Evolutionary conservation across 2,329 filamentous ascomycete species (phyloP).

Genomic region (Xylariales sp.): DNA sequence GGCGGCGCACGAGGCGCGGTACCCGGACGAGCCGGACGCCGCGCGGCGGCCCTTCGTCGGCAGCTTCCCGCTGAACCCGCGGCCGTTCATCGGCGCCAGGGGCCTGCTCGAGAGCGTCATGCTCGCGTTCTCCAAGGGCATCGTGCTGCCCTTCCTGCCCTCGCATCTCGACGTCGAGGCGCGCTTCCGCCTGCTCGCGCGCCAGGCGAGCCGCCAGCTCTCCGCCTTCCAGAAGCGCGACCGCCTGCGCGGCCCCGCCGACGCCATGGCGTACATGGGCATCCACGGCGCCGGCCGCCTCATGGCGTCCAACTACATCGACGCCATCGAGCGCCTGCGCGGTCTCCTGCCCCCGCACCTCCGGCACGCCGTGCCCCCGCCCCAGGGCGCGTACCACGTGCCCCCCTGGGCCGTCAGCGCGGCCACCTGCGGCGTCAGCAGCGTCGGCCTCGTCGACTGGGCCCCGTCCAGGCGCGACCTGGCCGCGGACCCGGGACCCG

Average conservation of each 20-base stretch:
- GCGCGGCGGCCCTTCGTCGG: constrained; percentile 32
- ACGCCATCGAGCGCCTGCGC: constrained; percentile 35
- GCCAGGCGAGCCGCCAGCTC: constrained; percentile 36
- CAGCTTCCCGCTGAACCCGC: constrained; percentile 37
- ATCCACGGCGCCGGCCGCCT: constrained; percentile 32
- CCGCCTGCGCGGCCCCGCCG: background rate
- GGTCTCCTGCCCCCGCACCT: constrained; percentile 22
- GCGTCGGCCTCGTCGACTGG: constrained; percentile 35
- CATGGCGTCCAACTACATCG: constrained; percentile 39
- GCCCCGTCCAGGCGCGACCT: constrained; percentile 25
- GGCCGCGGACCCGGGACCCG: constrained; percentile 25
- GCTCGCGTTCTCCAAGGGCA: constrained; percentile 34
- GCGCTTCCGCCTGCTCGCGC: constrained; percentile 36
- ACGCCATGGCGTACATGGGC: constrained; percentile 30
- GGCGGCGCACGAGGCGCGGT: constrained; percentile 40
- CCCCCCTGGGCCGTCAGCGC: constrained; percentile 11
- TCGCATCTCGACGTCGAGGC: constrained; percentile 31
- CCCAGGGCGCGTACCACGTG: constrained; percentile 22
- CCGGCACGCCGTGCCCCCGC: constrained; percentile 14
- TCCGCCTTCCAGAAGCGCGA: constrained; percentile 34
- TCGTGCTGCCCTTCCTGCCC: constrained; percentile 37
- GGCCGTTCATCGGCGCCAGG: constrained; percentile 33
- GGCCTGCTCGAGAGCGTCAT: constrained; percentile 32
- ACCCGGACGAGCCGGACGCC: constrained; percentile 26
- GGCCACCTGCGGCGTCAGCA: constrained; percentile 35